Evolutionary conservation across 73 alveolate genomes (phyloP).

Genomic region (Urostyla sp.): DNA sequence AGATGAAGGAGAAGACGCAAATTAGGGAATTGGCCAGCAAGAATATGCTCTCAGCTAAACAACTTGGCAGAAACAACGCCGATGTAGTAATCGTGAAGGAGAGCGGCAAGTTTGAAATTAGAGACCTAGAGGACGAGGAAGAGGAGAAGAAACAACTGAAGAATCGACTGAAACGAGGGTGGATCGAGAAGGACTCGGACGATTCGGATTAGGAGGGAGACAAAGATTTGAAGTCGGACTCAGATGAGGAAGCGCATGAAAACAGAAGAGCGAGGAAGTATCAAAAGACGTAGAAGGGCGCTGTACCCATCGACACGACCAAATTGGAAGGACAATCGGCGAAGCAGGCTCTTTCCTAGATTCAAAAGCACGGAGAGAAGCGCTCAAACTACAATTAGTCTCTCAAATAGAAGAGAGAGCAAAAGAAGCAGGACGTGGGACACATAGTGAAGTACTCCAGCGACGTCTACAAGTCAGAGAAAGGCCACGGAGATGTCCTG

Average conservation of each 20-base stretch:
- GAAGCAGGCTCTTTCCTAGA: too few species aligned
- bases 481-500: conserved; percentile 88
- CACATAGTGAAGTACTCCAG: conserved; percentile 86
- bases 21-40: not conserved
- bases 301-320: not conserved
- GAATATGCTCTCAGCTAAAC: not conserved
- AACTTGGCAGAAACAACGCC: conserved; percentile 2
- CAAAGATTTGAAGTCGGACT: conserved; percentile 12
- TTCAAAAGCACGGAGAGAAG: not conserved
- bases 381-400: too few species aligned
- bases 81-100: conserved; percentile 40
- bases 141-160: conserved; percentile 60
- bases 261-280: not conserved
- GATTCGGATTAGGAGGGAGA: conserved; percentile 32
- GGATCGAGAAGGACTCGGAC: conserved; percentile 39
- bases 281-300: not conserved
- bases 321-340: too few species aligned
- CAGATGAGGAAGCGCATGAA: not conserved
- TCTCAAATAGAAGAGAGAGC: conserved; percentile 69
- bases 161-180: conserved; percentile 67
- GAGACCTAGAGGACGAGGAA: conserved; percentile 83
- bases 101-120: conserved; percentile 78
- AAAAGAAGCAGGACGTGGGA: conserved; percentile 73
- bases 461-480: conserved; percentile 72
- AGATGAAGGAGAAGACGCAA: conserved; percentile 41